These are phyloP conservation scores for Neurospora tetraspora DNA, from an alignment of 495 filamentous ascomycete species.

Conservation along the genomic window DNA sequence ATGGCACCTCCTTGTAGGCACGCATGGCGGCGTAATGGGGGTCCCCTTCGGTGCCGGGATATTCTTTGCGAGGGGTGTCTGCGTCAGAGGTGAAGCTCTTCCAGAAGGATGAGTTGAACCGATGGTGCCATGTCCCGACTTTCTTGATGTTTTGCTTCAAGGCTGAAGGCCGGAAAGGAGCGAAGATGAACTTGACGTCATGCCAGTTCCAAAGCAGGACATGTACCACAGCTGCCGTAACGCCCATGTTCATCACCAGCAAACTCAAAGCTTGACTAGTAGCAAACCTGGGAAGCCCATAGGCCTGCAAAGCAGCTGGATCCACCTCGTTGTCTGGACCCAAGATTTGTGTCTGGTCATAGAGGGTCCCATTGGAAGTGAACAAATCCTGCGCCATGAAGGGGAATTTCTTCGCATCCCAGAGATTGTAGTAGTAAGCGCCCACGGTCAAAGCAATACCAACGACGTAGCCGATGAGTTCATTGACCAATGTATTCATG, in stretches of 20 bases:
- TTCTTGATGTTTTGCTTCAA: conserved; percentile 8
- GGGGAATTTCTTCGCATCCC: conserved; percentile 35
- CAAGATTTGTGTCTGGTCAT: conserved; percentile 32
- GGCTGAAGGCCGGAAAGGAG: conserved; percentile 12
- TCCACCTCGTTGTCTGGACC: conserved; percentile 28
- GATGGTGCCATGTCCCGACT: not conserved
- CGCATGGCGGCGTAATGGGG: conserved; percentile 38
- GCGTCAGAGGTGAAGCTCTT: not conserved
- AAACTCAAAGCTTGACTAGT: conserved; percentile 29
- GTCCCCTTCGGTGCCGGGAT: conserved; percentile 20
- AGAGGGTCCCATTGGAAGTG: conserved; percentile 42
- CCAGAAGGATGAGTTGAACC: conserved; percentile 6
- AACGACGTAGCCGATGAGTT: conserved; percentile 28
- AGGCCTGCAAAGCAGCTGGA: conserved; percentile 14
- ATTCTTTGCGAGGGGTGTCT: not conserved
- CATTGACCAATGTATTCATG: conserved; percentile 26
- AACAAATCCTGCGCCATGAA: conserved; percentile 40
- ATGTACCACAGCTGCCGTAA: conserved; percentile 33
- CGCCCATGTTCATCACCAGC: conserved; percentile 28
- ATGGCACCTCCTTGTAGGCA: conserved; percentile 38
- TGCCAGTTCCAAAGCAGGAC: conserved; percentile 27
- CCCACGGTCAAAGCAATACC: conserved; percentile 31
- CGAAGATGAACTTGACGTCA: conserved; percentile 13
- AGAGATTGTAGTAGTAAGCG: conserved; percentile 36
- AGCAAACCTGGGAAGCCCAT: conserved; percentile 31